A percentile compares a stretch with the other conserved stretches of the same genome.
Conservation (phyloP, 2,329 filamentous ascomycete genomes). For the Stagonosporopsis cucurbitacearum region DNA sequence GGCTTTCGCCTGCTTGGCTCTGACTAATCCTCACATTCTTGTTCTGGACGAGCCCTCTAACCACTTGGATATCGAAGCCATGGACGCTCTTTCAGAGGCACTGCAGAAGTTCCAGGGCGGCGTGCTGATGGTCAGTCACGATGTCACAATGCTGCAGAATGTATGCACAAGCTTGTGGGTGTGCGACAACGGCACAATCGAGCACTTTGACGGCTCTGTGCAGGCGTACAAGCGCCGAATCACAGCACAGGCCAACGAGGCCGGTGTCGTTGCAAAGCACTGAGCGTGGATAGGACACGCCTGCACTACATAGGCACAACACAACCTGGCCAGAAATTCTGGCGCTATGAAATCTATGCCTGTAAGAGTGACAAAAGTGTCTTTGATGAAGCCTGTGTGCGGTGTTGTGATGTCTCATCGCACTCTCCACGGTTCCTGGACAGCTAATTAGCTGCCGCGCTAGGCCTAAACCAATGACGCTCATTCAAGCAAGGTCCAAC, state of each 20-base stretch:
- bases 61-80: constrained; percentile 98
- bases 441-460: constrained; percentile 25
- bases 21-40: constrained; percentile 94
- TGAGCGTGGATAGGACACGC: constrained; percentile 30
- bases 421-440: constrained; percentile 16
- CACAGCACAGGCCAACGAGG: constrained; percentile 82
- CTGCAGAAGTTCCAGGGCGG: constrained; percentile 88
- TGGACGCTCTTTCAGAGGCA: constrained; percentile 91
- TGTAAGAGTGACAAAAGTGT: neutral
- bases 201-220: constrained; percentile 95
- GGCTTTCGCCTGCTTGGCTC: constrained; percentile 92
- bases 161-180: constrained; percentile 97
- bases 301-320: neutral
- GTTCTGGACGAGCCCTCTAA: constrained; percentile 99
- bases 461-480: constrained; percentile 28
- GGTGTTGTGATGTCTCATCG: constrained; percentile 16
- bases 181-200: constrained; percentile 90
- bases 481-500: constrained; percentile 21
- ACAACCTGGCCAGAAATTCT: neutral
- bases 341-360: neutral
- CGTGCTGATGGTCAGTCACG: constrained; percentile 98
- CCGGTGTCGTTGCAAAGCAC: constrained; percentile 76
- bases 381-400: neutral
- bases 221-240: constrained; percentile 98
- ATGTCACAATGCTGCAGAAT: constrained; percentile 97